Conservation (phyloP, 345 rosid species). For the Sisymbrium irio region DNA sequence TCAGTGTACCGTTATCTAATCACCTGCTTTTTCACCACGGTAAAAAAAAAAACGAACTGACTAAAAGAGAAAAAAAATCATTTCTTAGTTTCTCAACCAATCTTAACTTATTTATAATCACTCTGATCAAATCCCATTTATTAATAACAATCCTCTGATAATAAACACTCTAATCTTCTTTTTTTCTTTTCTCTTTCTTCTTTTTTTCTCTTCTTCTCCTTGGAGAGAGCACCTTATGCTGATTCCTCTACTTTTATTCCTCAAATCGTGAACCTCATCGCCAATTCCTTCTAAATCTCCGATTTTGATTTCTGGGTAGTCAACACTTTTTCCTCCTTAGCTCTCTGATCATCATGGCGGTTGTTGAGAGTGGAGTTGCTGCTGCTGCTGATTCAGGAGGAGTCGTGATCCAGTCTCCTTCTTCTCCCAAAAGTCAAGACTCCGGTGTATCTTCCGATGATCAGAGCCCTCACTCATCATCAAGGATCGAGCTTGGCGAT, state of each 20-base stretch:
- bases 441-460: conserved; percentile 44
- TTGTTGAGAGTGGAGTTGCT: conserved; percentile 52
- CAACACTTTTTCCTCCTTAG: no score
- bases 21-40: not conserved
- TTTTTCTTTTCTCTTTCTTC: not conserved
- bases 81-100: conserved; percentile 11
- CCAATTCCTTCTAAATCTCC: not conserved
- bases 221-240: conserved; percentile 35
- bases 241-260: conserved; percentile 31
- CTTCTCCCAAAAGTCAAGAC: conserved; percentile 40
- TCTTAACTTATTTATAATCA: conserved; percentile 25
- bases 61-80: not conserved
- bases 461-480: conserved; percentile 38
- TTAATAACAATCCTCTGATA: conserved; percentile 16
- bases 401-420: conserved; percentile 34
- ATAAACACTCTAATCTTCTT: not conserved
- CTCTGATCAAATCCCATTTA: conserved; percentile 16
- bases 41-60: not conserved
- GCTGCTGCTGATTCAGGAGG: conserved; percentile 34
- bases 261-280: conserved; percentile 26
- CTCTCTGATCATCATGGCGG: conserved; percentile 58
- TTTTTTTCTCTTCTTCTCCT: not conserved
- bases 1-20: not conserved
- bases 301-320: conserved; percentile 6
- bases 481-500: conserved; percentile 31